A percentile compares a stretch with the other conserved stretches of the same genome.
Conservation (phyloP, 2,329 filamentous ascomycete genomes). For the Phialophora expanda region DNA sequence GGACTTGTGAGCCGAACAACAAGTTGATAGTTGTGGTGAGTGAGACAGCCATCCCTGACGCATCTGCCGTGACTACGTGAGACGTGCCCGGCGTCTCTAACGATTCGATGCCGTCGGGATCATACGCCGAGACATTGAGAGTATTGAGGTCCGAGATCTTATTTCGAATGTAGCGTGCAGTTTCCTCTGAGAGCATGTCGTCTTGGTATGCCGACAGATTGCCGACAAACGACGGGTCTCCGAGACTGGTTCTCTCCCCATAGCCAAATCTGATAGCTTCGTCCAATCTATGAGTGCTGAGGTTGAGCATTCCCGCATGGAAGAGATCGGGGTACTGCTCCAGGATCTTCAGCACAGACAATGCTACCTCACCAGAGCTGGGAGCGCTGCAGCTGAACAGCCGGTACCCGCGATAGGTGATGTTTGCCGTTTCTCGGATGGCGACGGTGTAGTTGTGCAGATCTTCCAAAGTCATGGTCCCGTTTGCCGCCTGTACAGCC, state of each 20-base stretch:
- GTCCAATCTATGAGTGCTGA: slow-evolving; percentile 80
- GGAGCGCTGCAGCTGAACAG: slow-evolving; percentile 75
- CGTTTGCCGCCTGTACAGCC: slow-evolving; percentile 70
- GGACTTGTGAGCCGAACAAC: slow-evolving; percentile 77
- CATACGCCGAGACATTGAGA: slow-evolving; percentile 73
- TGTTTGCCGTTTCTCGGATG: slow-evolving; percentile 66
- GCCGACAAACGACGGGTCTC: slow-evolving; percentile 77
- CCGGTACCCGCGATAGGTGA: slow-evolving; percentile 71
- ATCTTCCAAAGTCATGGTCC: slow-evolving; percentile 85
- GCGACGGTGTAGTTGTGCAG: slow-evolving; percentile 73
- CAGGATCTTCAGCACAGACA: slow-evolving; percentile 80
- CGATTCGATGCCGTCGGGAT: slow-evolving; percentile 69
- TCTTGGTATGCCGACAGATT: slow-evolving; percentile 68
- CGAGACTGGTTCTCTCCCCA: slow-evolving; percentile 75
- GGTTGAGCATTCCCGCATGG: slow-evolving; percentile 60
- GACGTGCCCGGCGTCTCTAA: slow-evolving; percentile 66
- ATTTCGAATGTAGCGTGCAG: slow-evolving; percentile 63
- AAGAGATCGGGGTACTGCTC: slow-evolving; percentile 74
- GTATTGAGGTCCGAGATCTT: slow-evolving; percentile 76
- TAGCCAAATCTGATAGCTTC: slow-evolving; percentile 93
- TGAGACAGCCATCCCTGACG: slow-evolving; percentile 74
- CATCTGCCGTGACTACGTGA: slow-evolving; percentile 68
- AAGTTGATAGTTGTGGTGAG: slow-evolving; percentile 88
- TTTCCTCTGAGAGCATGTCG: slow-evolving; percentile 67
- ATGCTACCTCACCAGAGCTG: slow-evolving; percentile 74